Percentiles rank a stretch among this genome's conserved stretches.
Conservation (phyloP, 768 basidiomycete species). For the Russula virescens region DNA sequence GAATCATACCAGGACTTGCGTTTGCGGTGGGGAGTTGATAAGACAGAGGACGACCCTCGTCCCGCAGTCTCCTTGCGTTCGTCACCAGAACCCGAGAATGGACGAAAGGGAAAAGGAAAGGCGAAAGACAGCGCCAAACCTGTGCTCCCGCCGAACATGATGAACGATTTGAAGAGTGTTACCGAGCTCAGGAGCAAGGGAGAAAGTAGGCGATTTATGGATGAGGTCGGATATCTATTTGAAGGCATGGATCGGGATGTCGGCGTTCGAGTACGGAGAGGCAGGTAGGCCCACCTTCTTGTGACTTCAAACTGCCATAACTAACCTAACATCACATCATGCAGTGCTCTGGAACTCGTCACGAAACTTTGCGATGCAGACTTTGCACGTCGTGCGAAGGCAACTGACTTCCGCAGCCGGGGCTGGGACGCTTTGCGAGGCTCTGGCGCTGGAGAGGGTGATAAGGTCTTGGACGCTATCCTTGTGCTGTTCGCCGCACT, state of each 20-base stretch:
- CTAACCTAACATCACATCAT: neutral
- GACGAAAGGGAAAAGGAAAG: constrained; percentile 36
- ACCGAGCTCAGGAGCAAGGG: constrained; percentile 78
- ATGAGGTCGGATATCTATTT: constrained; percentile 80
- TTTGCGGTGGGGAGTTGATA: constrained; percentile 75
- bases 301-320: neutral
- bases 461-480: constrained; percentile 64
- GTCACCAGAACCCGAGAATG: constrained; percentile 29
- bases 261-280: constrained; percentile 52
- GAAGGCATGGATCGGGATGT: constrained; percentile 62
- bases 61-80: constrained; percentile 25
- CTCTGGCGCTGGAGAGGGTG: constrained; percentile 53
- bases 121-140: constrained; percentile 26
- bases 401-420: constrained; percentile 62
- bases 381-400: constrained; percentile 74
- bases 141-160: constrained; percentile 49
- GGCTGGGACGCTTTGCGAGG: constrained; percentile 63
- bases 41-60: constrained; percentile 66
- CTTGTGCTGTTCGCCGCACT: constrained; percentile 58
- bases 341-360: constrained; percentile 70
- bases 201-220: constrained; percentile 71
- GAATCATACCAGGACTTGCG: constrained; percentile 75
- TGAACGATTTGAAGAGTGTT: constrained; percentile 73
- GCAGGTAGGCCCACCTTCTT: constrained; percentile 45
- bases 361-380: constrained; percentile 67